Conservation (phyloP, 768 basidiomycete genomes). For the Hygrocybe coccinea region DNA sequence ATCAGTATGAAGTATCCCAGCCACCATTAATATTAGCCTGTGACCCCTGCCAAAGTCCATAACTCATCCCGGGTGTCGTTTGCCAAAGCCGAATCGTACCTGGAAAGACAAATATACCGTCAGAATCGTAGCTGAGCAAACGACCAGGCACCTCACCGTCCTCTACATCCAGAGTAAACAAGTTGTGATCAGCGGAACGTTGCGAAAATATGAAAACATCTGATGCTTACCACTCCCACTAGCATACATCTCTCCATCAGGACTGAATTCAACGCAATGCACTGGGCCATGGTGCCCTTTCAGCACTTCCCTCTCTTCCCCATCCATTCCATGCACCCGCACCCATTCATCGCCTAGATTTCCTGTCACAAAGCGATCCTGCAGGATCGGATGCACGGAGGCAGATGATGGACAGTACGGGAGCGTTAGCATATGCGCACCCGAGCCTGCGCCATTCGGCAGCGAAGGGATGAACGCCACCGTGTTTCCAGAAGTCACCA, state of each 20-base stretch:
- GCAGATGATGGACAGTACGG: constrained; percentile 89
- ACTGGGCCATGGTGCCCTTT: constrained; percentile 99
- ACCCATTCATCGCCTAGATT: constrained; percentile 94
- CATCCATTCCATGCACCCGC: constrained; percentile 83
- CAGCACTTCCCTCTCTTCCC: constrained; percentile 84
- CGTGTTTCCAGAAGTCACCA: constrained; percentile 86
- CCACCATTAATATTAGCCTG: constrained; percentile 35
- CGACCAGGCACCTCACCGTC: constrained; percentile 49
- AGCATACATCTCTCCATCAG: constrained; percentile 96
- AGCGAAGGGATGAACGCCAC: constrained; percentile 86
- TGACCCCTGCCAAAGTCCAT: constrained; percentile 82
- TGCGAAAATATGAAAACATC: constrained; percentile 6
- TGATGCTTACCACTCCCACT: constrained; percentile 83
- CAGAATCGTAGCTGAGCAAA: neutral
- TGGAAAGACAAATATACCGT: constrained; percentile 24
- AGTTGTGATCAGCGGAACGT: constrained; percentile 9
- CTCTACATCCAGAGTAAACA: constrained; percentile 42
- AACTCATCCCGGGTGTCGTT: constrained; percentile 87
- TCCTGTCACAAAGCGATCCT: constrained; percentile 91
- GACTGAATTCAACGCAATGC: constrained; percentile 88
- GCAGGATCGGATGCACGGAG: constrained; percentile 84
- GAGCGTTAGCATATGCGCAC: constrained; percentile 72
- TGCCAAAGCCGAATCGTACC: constrained; percentile 97
- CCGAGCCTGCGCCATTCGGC: constrained; percentile 49
- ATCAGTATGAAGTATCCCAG: constrained; percentile 27